Conservation (phyloP, 139 green algal species). For the Coelastrella sp. region DNA sequence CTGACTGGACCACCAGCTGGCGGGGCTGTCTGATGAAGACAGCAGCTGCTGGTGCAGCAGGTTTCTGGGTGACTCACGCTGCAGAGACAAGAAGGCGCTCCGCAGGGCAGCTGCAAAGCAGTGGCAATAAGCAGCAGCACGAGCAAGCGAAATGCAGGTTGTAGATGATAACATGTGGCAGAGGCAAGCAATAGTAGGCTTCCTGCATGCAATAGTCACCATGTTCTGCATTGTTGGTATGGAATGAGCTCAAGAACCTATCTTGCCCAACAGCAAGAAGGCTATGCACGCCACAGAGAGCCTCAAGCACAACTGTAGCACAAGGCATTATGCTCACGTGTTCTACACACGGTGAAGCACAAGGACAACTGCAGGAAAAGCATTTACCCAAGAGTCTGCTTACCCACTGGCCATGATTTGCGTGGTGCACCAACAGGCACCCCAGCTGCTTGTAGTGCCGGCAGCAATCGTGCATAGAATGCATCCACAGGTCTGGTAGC, state of each 20-base stretch:
- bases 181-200: no score
- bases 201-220: no score
- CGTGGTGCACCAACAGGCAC: slow-evolving; percentile 52
- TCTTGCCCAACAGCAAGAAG: no score
- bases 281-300: no score
- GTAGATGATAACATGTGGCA: no score
- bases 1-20: slow-evolving; percentile 59
- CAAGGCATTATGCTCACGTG: no score
- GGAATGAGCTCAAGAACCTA: no score
- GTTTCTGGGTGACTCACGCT: slow-evolving; percentile 20
- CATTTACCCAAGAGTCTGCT: neutral
- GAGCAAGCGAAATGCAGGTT: no score
- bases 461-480: slow-evolving; percentile 58
- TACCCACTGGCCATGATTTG: slow-evolving; percentile 53
- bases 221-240: no score
- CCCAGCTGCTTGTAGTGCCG: slow-evolving; percentile 56
- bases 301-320: no score
- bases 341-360: no score
- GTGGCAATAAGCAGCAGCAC: neutral
- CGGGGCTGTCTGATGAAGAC: slow-evolving; percentile 47
- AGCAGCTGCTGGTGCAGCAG: slow-evolving; percentile 74
- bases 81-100: slow-evolving; percentile 19
- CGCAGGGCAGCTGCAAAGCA: slow-evolving; percentile 38
- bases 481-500: slow-evolving; percentile 42
- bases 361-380: no score